Base-by-base conservation (phyloP, 257 asterid genomes). In the Solanum chmielewskii region DNA sequence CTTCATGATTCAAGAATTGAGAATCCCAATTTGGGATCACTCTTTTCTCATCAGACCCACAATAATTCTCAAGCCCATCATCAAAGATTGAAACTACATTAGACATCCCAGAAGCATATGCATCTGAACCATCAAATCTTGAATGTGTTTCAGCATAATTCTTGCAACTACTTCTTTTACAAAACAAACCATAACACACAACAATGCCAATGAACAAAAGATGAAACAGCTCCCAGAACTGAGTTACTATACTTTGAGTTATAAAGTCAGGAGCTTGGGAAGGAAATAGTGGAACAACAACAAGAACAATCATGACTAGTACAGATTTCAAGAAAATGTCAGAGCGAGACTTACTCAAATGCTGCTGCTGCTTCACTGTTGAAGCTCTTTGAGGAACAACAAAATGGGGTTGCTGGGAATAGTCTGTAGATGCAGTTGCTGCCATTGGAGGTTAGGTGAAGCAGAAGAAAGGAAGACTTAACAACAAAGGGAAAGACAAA, bases 201-300 rank as follows among this genome's bases (percentile, higher is more conserved):
- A 93, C 96, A 85, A 96, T 88, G 64, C 98, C 99, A 80, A 96
- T 91, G 90, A 95, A 93, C 35, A 95, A 87, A 56, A 96, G 98
- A 90, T 94, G 98, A 14, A 95, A 74, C 37, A 94, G 93, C 90
- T 96, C 99, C 98, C 98, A 95, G 44, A 95, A 89, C 45, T 93
- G 88, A 37, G 92, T 86, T 27, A 92, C 64, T 44, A 93, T 16
- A 74, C 70, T 86, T 47, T 91, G 90, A 60, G 84, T 89, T 87
- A 94, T 84, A 91, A 93, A 94, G 23, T 89, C 95, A 3, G 98
- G 98, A 25, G 98, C 94, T 91, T 93, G 94, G 20, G 98, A 92
- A 39, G 98, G 98, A 86, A 95, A 94, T 3, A 93, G 87, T 14
- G 97, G 97, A 83, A 95, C 87, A 84, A 88, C 85, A 45, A 94